Base-by-base conservation (phyloP, 2,329 filamentous ascomycete genomes). In the Talaromyces funiculosus region DNA sequence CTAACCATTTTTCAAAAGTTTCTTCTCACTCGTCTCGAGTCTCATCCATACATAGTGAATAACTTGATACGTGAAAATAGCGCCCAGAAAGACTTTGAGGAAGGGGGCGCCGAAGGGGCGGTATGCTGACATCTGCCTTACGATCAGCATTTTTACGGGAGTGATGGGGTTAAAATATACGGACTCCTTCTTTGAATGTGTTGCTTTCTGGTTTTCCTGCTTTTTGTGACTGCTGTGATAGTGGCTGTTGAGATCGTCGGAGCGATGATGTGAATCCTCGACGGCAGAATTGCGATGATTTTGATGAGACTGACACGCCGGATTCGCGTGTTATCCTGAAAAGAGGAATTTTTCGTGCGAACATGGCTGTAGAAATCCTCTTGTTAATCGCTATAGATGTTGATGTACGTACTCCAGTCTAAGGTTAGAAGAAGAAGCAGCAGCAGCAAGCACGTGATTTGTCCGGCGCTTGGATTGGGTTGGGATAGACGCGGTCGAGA, bases 31-130 rank as follows among this genome's bases (percentile, higher is more conserved):
- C 57, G 74, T 77, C 67, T 81, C 78, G 12, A 81, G 66, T 62
- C 77, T 79, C 66, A 77, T 59, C 79, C 79, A 81, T 31, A 69
- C 67, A 75, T 76, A 79, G 64, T 81, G 79, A 20, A 78, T 69
- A 43, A 79, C 70, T 63, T 81, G 79, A 65, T 80, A 81, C 16
- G 75, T 78, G 65, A 81, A 75, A 37, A 81, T 74, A 3, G 78
- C 77, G 7, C 77, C 75, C 3, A 80, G 72, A 59, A 81, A 78
- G 62, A 79, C 76, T 64, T 81, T 81, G 62, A 73, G 72, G 55
- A 81, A 75, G 9, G 79, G 77, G 35, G 77, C 69, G 5, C 68
- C 71, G 61, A 79, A 77, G 40, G 68, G 62, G 40, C 71, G 71
- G 64, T 77, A 77, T n/a, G 70, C 72, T 12, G 71, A 67, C 63